A percentile compares a stretch with the other conserved stretches of the same genome.
Conservation (phyloP, 2,329 filamentous ascomycete species). For the Arthrobotrys iridis region DNA sequence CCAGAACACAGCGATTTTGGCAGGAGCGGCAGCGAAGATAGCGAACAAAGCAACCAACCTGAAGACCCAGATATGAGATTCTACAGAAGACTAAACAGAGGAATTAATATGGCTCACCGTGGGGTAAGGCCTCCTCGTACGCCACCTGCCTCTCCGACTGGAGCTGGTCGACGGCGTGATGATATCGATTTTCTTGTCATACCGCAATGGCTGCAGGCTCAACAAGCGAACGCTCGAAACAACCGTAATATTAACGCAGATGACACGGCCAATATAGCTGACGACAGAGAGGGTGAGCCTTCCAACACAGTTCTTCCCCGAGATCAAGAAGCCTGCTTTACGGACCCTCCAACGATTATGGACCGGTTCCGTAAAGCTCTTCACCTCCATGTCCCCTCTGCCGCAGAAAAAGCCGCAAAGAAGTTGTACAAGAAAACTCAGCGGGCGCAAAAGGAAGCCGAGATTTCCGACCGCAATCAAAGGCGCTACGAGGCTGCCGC, state of each 20-base stretch:
- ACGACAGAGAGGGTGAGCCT: background rate
- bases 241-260: background rate
- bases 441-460: background rate
- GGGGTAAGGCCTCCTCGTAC: background rate
- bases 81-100: background rate
- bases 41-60: background rate
- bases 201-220: background rate
- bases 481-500: background rate
- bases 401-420: constrained; percentile 22
- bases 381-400: constrained; percentile 5
- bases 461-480: background rate
- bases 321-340: background rate
- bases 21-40: background rate
- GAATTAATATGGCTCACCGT: background rate
- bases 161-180: background rate
- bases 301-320: background rate
- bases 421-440: background rate
- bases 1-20: background rate
- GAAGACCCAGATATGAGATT: background rate
- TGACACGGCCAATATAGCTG: background rate
- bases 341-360: background rate
- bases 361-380: constrained; percentile 23
- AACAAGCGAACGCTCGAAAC: background rate
- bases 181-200: background rate
- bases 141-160: background rate